phyloP scores from a whole-genome alignment of 2,329 filamentous ascomycete species.

The Ophiostoma ips region DNA sequence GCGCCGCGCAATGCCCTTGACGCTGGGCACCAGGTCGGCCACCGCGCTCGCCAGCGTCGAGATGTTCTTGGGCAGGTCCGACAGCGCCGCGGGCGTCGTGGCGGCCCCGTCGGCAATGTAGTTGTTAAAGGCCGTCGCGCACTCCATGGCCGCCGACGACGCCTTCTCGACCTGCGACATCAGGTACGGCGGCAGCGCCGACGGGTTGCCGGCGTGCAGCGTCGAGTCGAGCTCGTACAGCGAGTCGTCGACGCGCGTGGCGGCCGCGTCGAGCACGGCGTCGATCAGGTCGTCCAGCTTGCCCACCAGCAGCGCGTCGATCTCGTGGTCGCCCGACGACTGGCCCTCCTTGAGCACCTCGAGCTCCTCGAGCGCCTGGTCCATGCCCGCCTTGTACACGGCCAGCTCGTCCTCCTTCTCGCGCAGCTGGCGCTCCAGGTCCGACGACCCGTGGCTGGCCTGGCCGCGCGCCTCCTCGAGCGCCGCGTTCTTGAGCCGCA shows the following conservation, averaged over 20 bases:
- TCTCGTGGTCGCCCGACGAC: slow-evolving; percentile 75
- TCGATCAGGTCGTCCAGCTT: slow-evolving; percentile 98
- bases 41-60: slow-evolving; percentile 82
- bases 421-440: slow-evolving; percentile 70
- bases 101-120: slow-evolving; percentile 95
- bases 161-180: slow-evolving; percentile 96
- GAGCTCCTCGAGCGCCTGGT: slow-evolving; percentile 83
- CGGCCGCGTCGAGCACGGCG: slow-evolving; percentile 83
- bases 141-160: slow-evolving; percentile 86
- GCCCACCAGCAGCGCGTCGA: slow-evolving; percentile 75
- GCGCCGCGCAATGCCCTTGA: slow-evolving; percentile 85
- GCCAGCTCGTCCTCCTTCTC: slow-evolving; percentile 98
- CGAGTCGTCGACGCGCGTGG: slow-evolving; percentile 88
- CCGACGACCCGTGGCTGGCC: slow-evolving; percentile 65
- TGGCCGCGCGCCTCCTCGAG: slow-evolving; percentile 73
- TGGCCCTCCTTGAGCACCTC: slow-evolving; percentile 68
- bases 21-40: slow-evolving; percentile 88
- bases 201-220: slow-evolving; percentile 98
- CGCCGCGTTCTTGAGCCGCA: slow-evolving; percentile 74
- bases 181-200: slow-evolving; percentile 86
- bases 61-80: slow-evolving; percentile 81
- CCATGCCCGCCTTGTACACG: slow-evolving; percentile 96
- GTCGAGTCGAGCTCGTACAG: slow-evolving; percentile 94
- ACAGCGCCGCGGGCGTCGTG: slow-evolving; percentile 38
- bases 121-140: slow-evolving; percentile 95